These are phyloP conservation scores for Schizothecium vesticola DNA, from an alignment of 495 filamentous ascomycete genomes.

Conservation along the genomic window DNA sequence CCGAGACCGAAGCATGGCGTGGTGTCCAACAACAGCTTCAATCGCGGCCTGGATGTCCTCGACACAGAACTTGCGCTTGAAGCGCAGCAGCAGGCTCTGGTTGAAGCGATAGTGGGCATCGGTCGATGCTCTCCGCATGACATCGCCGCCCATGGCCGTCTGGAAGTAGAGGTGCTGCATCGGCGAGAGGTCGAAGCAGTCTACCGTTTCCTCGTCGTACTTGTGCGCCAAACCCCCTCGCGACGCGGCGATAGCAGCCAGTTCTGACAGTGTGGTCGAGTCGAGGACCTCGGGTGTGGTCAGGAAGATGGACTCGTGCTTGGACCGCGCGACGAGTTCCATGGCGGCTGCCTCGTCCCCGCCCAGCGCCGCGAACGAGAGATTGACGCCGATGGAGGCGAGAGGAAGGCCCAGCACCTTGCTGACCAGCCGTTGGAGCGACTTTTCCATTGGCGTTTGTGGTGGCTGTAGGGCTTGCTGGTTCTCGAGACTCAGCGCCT, in stretches of 20 bases:
- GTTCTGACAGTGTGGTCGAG: slow-evolving; percentile 27
- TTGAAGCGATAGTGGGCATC: slow-evolving; percentile 66
- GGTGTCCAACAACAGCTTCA: slow-evolving; percentile 54
- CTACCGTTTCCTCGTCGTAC: slow-evolving; percentile 35
- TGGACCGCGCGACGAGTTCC: slow-evolving; percentile 34
- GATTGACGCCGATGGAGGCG: slow-evolving; percentile 38
- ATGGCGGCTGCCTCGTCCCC: slow-evolving; percentile 40
- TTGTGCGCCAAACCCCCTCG: slow-evolving; percentile 28
- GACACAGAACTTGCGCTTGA: slow-evolving; percentile 46
- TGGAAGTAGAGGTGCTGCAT: slow-evolving; percentile 70
- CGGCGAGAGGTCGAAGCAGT: slow-evolving; percentile 60
- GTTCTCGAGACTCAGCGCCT: slow-evolving; percentile 36
- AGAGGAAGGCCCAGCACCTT: slow-evolving; percentile 33
- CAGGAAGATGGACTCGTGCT: slow-evolving; percentile 37
- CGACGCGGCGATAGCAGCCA: slow-evolving; percentile 33
- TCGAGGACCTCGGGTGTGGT: slow-evolving; percentile 25
- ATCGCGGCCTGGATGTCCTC: slow-evolving; percentile 48
- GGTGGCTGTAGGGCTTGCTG: slow-evolving; percentile 32
- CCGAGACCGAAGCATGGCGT: slow-evolving; percentile 71
- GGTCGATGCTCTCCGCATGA: slow-evolving; percentile 31
- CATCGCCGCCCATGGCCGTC: slow-evolving; percentile 36
- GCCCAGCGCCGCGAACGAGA: slow-evolving; percentile 40
- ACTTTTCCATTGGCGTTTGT: slow-evolving; percentile 32
- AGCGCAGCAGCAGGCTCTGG: slow-evolving; percentile 58
- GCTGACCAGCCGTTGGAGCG: slow-evolving; percentile 35